Base-by-base conservation (phyloP, 2,329 filamentous ascomycete genomes). In the Penicillium nordicum region DNA sequence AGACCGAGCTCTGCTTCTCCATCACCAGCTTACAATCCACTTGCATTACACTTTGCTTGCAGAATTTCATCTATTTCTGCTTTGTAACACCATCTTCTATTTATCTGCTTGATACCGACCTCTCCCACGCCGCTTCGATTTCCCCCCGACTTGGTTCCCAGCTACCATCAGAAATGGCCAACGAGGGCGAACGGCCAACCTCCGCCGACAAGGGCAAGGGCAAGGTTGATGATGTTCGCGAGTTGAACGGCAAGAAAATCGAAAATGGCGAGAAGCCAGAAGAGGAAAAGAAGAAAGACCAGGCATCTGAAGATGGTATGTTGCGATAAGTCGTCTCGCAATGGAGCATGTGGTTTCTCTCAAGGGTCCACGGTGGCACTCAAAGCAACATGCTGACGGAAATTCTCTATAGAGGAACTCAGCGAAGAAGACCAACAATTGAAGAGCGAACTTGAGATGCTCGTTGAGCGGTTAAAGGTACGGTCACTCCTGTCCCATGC, bases 391-490 rank as follows among this genome's bases (percentile, higher is more conserved):
- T 57, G 59, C 68, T 67, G 61, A 71, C 60, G 54, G 55, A 25
- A 12, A 14, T n/a, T 46, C 76, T 77, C 74, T 69, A 73, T 82
- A 79, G 93, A 97, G 78, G 94, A 99, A 78, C 87, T 99, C 67
- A 99, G 84, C 71, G 94, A 99, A 71, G 94, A 99, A 76, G 94
- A 99, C 65, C 92, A 97, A 78, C 92, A 97, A 80, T 86, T 99
- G 71, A 99, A 99, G 82, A 92, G 84, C 71, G 94, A 99, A 78
- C 87, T 99, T 60, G 94, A 99, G 65, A 95, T 97, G 92, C 85
- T 99, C 50, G 93, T 97, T 9, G 94, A 99, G 79, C 86, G 94
- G 71, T 82, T 99, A 83, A 89, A 89, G 75, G 92, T 95, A 79
- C 69, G 78, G 49, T 53, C 49, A 52, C 40, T 37, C 40, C 11